These are phyloP conservation scores for Fusarium sp. DNA, from an alignment of 2,329 filamentous ascomycete species.

Conservation along the genomic window DNA sequence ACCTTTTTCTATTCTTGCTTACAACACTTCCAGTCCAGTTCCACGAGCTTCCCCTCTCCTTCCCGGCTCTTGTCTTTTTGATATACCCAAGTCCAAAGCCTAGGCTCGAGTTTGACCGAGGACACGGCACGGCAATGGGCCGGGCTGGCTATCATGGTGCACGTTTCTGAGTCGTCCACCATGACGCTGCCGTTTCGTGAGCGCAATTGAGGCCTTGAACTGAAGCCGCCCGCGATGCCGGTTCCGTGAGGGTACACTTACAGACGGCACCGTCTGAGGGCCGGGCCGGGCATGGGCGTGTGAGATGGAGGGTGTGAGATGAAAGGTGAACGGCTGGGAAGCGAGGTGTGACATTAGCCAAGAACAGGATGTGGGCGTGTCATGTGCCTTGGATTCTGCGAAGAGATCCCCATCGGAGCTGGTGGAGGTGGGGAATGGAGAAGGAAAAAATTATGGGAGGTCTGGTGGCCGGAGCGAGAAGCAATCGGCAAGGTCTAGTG, in stretches of 20 bases:
- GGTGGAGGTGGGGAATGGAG: constrained; percentile 10
- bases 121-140: constrained; percentile 24
- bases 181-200: constrained; percentile 16
- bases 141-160: background rate
- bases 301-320: constrained; percentile 25
- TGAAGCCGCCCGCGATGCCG: constrained; percentile 18
- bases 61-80: constrained; percentile 27
- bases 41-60: constrained; percentile 19
- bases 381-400: background rate
- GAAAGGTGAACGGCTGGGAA: background rate
- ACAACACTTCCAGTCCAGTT: background rate
- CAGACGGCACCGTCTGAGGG: constrained; percentile 27
- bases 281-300: constrained; percentile 33
- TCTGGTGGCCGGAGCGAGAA: background rate
- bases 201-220: background rate
- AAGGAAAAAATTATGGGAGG: background rate
- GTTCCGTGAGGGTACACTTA: constrained; percentile 4
- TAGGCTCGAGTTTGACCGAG: constrained; percentile 30
- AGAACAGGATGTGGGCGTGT: constrained; percentile 1
- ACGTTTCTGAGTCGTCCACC: background rate
- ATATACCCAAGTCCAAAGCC: constrained; percentile 17
- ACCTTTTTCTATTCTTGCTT: constrained; percentile 23
- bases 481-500: background rate
- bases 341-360: constrained; percentile 8
- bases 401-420: constrained; percentile 1